Percentiles rank a stretch among this genome's conserved stretches.
Evolutionary conservation across 805 yeast species (phyloP).

Genomic region (Clavispora vitiphila): DNA sequence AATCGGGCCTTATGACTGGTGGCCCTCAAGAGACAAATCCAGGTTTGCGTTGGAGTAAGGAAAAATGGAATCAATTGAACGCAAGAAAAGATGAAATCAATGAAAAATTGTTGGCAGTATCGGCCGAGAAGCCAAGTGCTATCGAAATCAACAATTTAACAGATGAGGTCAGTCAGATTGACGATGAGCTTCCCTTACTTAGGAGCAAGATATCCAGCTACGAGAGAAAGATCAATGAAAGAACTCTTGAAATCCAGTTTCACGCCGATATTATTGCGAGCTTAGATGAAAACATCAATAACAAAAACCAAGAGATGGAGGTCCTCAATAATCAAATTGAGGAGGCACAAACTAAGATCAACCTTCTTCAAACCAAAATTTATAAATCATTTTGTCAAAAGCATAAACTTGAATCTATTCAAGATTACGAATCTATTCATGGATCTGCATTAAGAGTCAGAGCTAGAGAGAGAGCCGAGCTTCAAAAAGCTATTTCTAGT

Average conservation of each 20-base stretch:
- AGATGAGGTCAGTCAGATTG: slow-evolving; percentile 47
- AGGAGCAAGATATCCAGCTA: slow-evolving; percentile 41
- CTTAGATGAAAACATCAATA: slow-evolving; percentile 15
- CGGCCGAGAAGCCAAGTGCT: slow-evolving; percentile 48
- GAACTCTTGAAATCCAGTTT: slow-evolving; percentile 47
- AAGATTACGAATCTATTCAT: slow-evolving; percentile 66
- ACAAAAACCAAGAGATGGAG: slow-evolving; percentile 12
- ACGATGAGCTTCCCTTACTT: slow-evolving; percentile 37
- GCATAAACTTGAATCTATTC: slow-evolving; percentile 50
- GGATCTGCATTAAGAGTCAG: slow-evolving; percentile 54
- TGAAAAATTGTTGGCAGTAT: slow-evolving; percentile 46
- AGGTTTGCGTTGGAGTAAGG: slow-evolving; percentile 63
- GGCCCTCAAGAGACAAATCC: slow-evolving; percentile 54
- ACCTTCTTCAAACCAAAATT: slow-evolving; percentile 36
- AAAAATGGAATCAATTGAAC: slow-evolving; percentile 52
- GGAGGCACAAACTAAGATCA: slow-evolving; percentile 15
- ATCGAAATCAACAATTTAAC: slow-evolving; percentile 51
- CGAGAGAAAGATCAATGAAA: slow-evolving; percentile 42
- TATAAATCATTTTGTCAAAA: slow-evolving; percentile 52
- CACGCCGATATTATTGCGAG: slow-evolving; percentile 28
- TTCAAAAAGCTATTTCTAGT: slow-evolving; percentile 55
- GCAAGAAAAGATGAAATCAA: slow-evolving; percentile 21
- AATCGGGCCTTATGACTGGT: slow-evolving; percentile 90
- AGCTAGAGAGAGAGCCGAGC: slow-evolving; percentile 57
- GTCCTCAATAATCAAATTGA: slow-evolving; percentile 19